Base-by-base conservation (phyloP, 192 early-diverging fungal genomes). In the Allomyces macrogynus region DNA sequence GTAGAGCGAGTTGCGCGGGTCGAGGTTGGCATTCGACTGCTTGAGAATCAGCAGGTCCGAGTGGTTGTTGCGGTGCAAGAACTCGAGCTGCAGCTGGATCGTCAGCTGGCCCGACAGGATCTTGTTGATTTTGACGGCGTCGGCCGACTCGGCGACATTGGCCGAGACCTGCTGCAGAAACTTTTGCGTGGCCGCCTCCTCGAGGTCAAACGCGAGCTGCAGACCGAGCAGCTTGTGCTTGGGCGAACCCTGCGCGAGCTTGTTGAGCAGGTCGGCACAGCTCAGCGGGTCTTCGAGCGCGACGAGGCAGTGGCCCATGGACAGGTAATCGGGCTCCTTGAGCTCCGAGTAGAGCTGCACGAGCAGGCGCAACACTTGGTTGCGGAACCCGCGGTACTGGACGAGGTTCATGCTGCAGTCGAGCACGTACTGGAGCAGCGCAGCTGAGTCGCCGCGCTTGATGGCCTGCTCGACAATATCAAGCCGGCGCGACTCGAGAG, bases 161-260 rank as follows among this genome's bases (percentile, higher is more conserved):
- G 70, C 67, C 10, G 82, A 67, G 11, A 99, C 88, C 40, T 88
- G 89, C n/a, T 78, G 76, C 61, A 93, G 80, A 66, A 97, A 99
- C 66, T 94, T 91, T 74, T 99, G 94, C 5, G 96, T 93, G 42
- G 92, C 92, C 71, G 91, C 93, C 63, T 88, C 91, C 70, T 95
- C 89, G 43, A 99, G 75, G 66, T 99, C 96, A 73, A 99, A 99
- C 0, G 93, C 92, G 65, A 99, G 87, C 78, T 99, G 96, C 73
- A 90, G 96, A 22, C 92, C 92, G 69, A 90, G 71, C 23, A 85
- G 67, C 66, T 86, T 81, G 42, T 68, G 49, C 71, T 82, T 64
- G 49, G 49, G 20, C 49, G 49, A 57, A 1, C 49, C 49, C 3
- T 14, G 12, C 20, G 49, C 20, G 49, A 57, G 49, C 61, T 82